Conservation (phyloP, 352 stramenopile genomes). For the Nothophytophthora sp. region DNA sequence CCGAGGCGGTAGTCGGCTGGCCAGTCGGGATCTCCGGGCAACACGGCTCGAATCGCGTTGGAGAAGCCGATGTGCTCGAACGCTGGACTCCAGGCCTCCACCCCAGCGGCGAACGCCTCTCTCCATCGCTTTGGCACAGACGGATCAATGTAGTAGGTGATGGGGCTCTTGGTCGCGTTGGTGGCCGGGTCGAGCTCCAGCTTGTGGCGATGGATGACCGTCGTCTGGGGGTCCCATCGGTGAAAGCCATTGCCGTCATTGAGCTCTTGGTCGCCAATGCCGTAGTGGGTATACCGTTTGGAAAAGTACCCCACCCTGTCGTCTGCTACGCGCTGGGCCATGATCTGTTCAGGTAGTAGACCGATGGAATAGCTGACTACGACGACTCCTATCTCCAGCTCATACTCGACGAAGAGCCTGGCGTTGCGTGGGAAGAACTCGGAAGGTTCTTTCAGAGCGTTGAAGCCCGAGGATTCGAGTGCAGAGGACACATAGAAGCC, state of each 20-base stretch:
- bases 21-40: slow-evolving; percentile 72
- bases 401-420: slow-evolving; percentile 78
- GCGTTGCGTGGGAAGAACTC: slow-evolving; percentile 73
- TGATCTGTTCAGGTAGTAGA: slow-evolving; percentile 58
- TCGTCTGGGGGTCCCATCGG: slow-evolving; percentile 57
- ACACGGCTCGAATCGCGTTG: slow-evolving; percentile 66
- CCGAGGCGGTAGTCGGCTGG: slow-evolving; percentile 80
- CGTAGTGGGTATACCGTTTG: slow-evolving; percentile 60
- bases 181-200: slow-evolving; percentile 45
- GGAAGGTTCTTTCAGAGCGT: slow-evolving; percentile 22
- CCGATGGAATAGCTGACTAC: slow-evolving; percentile 75
- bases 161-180: slow-evolving; percentile 43
- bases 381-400: slow-evolving; percentile 51
- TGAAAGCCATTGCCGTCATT: slow-evolving; percentile 39
- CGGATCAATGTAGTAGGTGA: slow-evolving; percentile 86
- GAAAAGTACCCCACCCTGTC: slow-evolving; percentile 85
- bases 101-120: slow-evolving; percentile 53
- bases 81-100: slow-evolving; percentile 76
- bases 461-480: slow-evolving; percentile 32
- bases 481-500: slow-evolving; percentile 76
- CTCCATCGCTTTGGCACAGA: slow-evolving; percentile 74
- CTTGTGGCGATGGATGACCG: slow-evolving; percentile 70
- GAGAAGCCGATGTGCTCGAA: slow-evolving; percentile 78
- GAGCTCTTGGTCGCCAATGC: slow-evolving; percentile 35
- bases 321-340: slow-evolving; percentile 60